Evolutionary conservation across 1,284 basidiomycete genomes (phyloP), one percentile per base, ranked within the genome.

Genomic region (Phlebopus sp.): DNA sequence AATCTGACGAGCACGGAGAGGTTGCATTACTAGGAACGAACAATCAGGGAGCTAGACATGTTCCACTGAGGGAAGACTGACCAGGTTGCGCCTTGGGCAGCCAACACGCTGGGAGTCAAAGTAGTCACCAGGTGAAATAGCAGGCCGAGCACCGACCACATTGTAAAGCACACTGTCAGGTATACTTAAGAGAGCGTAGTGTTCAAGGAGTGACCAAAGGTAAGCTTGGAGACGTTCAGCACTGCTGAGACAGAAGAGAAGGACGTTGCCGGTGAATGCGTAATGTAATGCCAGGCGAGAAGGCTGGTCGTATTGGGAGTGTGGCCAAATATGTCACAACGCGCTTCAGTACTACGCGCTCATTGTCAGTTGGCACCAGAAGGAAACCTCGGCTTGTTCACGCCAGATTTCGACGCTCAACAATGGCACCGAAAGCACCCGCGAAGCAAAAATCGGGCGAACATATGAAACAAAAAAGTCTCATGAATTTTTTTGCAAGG

Each of bases 401-500:
- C 19, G 42, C 51, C 49, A 47, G 36, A 47, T 34, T 37, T 50
- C 2, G 39, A 50, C 14, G 37, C 50, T 55, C 52, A 10, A 59
- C 58, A 53, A 71, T 75, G 62, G 40, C 69, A 3, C 68, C 70
- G 46, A 74, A 71, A 51, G 55, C 55, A 8, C 56, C 47, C 36
- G 55, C 50, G 42, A 63, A 59, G 44, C 56, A 50, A 40, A 37
- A 49, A 5, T 59, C 62, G 4, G 53, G 59, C 0, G 78, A 79
- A 19, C 69, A 72, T 31, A 66, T 80, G 66, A 89, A 84, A 56
- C 86, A 89, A 63, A 89, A 87, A 60, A 87, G 82, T 57, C 72
- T 89, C 6, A 82, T 82, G 66, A 78, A 81, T 8, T 89, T 79
- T 67, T 86, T 89, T 56, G 69, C 69, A 0, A 86, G 84, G 47